Conservation (phyloP, 2,329 filamentous ascomycete genomes). For the Sodiomyces alkalinus region DNA sequence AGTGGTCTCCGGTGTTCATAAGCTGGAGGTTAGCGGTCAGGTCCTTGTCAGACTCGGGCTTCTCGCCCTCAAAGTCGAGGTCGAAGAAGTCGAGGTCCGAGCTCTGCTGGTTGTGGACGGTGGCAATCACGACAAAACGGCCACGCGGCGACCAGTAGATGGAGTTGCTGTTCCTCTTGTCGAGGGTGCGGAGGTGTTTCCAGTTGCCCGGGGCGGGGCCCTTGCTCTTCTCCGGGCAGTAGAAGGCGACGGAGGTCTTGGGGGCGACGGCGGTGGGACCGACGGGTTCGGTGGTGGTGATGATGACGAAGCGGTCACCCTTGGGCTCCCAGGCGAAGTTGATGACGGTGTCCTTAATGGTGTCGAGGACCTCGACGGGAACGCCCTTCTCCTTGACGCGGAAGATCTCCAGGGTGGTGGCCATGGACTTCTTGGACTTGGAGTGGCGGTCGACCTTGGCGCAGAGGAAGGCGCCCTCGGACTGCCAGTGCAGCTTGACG, state of each 20-base stretch:
- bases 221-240: constrained; percentile 92
- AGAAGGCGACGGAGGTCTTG: constrained; percentile 92
- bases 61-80: constrained; percentile 94
- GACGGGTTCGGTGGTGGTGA: constrained; percentile 77
- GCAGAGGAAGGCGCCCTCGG: constrained; percentile 81
- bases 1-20: constrained; percentile 90
- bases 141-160: constrained; percentile 98
- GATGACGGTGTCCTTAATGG: constrained; percentile 95
- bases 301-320: constrained; percentile 92
- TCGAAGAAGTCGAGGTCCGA: constrained; percentile 97
- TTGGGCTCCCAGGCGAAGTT: constrained; percentile 99
- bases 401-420: constrained; percentile 97
- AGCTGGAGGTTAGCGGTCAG: constrained; percentile 86
- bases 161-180: constrained; percentile 99
- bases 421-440: constrained; percentile 96
- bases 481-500: constrained; percentile 98
- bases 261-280: constrained; percentile 69
- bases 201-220: constrained; percentile 73
- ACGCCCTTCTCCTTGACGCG: constrained; percentile 94
- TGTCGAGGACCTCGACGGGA: constrained; percentile 93
- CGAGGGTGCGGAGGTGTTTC: constrained; percentile 84
- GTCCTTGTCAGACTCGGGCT: constrained; percentile 84
- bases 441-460: constrained; percentile 98
- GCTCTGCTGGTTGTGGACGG: constrained; percentile 81
- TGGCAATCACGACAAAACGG: constrained; percentile 87